Percentiles rank a stretch among this genome's conserved stretches.
These are phyloP conservation scores for Penicillium janthinellum DNA, from an alignment of 2,329 filamentous ascomycete species.

Conservation along the genomic window DNA sequence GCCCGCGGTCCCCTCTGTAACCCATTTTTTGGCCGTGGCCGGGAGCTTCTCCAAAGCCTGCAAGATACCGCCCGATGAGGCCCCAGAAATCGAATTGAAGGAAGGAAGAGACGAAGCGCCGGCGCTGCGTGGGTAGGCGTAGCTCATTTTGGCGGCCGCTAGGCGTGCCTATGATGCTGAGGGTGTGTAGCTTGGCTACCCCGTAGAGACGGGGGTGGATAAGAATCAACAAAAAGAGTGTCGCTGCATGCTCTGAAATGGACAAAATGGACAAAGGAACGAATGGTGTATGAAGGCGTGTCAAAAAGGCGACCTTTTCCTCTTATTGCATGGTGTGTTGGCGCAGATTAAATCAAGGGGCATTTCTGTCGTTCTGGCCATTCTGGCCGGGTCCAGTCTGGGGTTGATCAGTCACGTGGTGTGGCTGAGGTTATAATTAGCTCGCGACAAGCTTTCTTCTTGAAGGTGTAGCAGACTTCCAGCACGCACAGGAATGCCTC, in stretches of 20 bases:
- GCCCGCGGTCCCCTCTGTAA: slow-evolving; percentile 17
- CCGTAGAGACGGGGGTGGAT: slow-evolving; percentile 15
- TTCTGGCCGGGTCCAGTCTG: not conserved
- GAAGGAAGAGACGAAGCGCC: slow-evolving; percentile 31
- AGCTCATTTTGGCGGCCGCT: slow-evolving; percentile 35
- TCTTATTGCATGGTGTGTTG: slow-evolving; percentile 9
- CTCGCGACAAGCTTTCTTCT: not conserved
- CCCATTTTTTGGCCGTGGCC: slow-evolving; percentile 26
- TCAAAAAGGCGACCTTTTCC: not conserved
- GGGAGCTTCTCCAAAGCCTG: slow-evolving; percentile 24
- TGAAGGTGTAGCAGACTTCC: too few species aligned
- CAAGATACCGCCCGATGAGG: slow-evolving; percentile 13
- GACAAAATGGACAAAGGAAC: slow-evolving; percentile 3
- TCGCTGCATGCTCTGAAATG: slow-evolving; percentile 22
- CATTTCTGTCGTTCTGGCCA: not conserved
- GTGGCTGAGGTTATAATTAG: slow-evolving; percentile 5
- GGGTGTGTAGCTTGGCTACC: slow-evolving; percentile 13
- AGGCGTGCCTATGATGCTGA: slow-evolving; percentile 5
- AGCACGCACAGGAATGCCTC: too few species aligned
- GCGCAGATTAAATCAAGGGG: slow-evolving; percentile 12
- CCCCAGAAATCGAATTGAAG: slow-evolving; percentile 19
- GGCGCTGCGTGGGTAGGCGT: slow-evolving; percentile 35
- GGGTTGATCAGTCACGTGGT: slow-evolving; percentile 13
- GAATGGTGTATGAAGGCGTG: not conserved
- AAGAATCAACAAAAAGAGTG: slow-evolving; percentile 22